Evolutionary conservation across 1,139 yeast genomes (phyloP).

Genomic region (Saccharomyces hybrid): DNA sequence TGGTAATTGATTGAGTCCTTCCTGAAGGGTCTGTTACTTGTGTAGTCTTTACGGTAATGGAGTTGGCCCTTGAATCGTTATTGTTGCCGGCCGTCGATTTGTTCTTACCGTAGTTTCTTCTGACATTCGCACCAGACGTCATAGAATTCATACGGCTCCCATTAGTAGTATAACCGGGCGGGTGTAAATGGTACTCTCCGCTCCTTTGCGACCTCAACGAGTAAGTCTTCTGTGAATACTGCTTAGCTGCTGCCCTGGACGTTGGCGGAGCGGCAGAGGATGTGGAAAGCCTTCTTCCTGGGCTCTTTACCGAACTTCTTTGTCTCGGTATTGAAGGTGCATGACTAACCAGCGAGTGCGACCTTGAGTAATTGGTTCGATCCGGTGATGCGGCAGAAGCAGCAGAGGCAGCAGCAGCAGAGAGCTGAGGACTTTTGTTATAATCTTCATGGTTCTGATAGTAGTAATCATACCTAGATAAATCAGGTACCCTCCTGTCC

Average conservation of each 20-base stretch:
- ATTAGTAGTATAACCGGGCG: neutral
- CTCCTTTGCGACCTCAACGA: slow-evolving; percentile 2
- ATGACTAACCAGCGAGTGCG: slow-evolving; percentile 2
- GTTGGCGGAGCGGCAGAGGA: neutral
- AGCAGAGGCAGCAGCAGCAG: slow-evolving; percentile 30
- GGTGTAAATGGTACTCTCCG: neutral
- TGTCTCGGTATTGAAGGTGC: slow-evolving; percentile 4
- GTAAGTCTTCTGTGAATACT: neutral
- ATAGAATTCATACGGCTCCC: slow-evolving; percentile 1
- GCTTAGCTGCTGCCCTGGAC: neutral
- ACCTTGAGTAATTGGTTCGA: neutral
- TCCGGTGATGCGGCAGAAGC: slow-evolving; percentile 14
- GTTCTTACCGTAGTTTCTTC: neutral
- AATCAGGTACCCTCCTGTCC: slow-evolving; percentile 28
- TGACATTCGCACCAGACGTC: neutral
- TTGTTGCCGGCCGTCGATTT: slow-evolving; percentile 1
- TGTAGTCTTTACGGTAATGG: slow-evolving; percentile 28
- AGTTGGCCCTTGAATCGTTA: slow-evolving; percentile 20
- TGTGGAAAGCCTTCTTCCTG: slow-evolving; percentile 4
- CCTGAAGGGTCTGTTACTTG: slow-evolving; percentile 28
- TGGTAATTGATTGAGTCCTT: slow-evolving; percentile 29
- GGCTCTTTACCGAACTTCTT: neutral
- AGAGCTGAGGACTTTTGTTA: slow-evolving; percentile 17
- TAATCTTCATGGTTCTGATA: slow-evolving; percentile 24
- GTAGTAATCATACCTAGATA: slow-evolving; percentile 30